A percentile compares a stretch with the other conserved stretches of the same genome.
Evolutionary conservation across 106 monocot species (phyloP).

Genomic region (Acorus gramineus): DNA sequence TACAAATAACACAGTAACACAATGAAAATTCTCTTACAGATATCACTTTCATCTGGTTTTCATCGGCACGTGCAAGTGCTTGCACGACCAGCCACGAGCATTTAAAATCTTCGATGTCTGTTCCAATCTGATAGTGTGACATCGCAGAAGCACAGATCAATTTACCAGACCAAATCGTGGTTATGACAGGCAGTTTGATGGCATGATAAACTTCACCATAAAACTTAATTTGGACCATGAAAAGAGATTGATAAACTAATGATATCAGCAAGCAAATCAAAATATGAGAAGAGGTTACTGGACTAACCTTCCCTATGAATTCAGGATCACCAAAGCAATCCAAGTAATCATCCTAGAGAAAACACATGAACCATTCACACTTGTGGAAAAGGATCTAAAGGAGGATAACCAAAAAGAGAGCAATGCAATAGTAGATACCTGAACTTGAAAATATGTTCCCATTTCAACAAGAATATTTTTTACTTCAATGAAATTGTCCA

Average conservation of each 20-base stretch:
- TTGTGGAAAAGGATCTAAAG: not conserved
- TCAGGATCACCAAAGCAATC: conserved; percentile 98
- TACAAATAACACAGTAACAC: not conserved
- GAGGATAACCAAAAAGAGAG: not conserved
- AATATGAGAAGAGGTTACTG: not conserved
- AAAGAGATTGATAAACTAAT: too few relatives aligned
- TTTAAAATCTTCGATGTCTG: conserved; percentile 95
- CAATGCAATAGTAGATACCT: conserved; percentile 27
- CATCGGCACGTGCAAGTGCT: conserved; percentile 66
- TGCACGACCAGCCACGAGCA: conserved; percentile 95
- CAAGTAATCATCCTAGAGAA: conserved; percentile 78
- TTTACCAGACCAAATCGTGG: not conserved
- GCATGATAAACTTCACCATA: too few relatives aligned
- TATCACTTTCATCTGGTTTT: conserved; percentile 46
- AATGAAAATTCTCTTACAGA: conserved; percentile 24
- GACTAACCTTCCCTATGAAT: conserved; percentile 80
- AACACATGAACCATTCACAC: not conserved
- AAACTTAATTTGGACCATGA: too few relatives aligned
- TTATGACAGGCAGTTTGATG: too few relatives aligned
- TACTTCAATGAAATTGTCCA: conserved; percentile 53
- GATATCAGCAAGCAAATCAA: too few relatives aligned
- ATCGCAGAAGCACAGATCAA: not conserved
- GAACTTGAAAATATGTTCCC: conserved; percentile 98
- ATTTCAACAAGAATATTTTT: conserved; percentile 91
- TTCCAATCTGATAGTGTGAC: conserved; percentile 57